Evolutionary conservation across 2,329 filamentous ascomycete species (phyloP), one percentile per base, ranked within the genome.

Genomic region (Spiromastix sp.): DNA sequence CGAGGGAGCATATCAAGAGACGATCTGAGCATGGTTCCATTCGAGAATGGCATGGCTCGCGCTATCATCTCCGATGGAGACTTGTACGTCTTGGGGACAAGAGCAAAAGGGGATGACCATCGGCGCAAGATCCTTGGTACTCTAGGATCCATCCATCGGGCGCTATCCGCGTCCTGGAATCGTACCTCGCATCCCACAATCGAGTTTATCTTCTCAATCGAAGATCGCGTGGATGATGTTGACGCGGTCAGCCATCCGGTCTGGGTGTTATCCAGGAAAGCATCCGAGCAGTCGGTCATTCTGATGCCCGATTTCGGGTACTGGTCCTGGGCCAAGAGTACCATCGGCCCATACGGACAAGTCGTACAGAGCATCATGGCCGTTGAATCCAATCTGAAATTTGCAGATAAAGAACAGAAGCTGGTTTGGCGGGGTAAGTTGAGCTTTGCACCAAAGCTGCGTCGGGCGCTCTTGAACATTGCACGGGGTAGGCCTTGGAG

Each of bases 221-320:
- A 60, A 36, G 57, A 60, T 32, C 60, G 60, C 31, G 52, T 64
- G 1, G 57, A 67, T 25, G 66, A 69, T 42, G 54, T 59, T 5
- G 54, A 53, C 4, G 54, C 50, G 20, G 29, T 45, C 0, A 49
- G 52, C 9, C 44, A 54, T 25, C 53, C 64, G 11, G 38, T 68
- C 5, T 66, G 66, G 66, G 59, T 59, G 9, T 64, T 64, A 40
- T 55, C 60, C 2, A 50, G 51, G 11, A 53, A 46, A 13, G 44
- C 55, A 0, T 54, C 55, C 11, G 61, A 66, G 34, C 49, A 59
- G 28, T 54, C 61, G 2, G 56, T 60, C 24, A 70, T 67, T 66
- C 50, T 70, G 9, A 68, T 70, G 44, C 67, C 67, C 0, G 67
- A 71, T 42, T 70, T 70, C 47, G 67, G 66, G 31, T 68, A 63